These are phyloP conservation scores for Tremellales sp. DNA, from an alignment of 1,284 basidiomycete species.

Conservation along the genomic window DNA sequence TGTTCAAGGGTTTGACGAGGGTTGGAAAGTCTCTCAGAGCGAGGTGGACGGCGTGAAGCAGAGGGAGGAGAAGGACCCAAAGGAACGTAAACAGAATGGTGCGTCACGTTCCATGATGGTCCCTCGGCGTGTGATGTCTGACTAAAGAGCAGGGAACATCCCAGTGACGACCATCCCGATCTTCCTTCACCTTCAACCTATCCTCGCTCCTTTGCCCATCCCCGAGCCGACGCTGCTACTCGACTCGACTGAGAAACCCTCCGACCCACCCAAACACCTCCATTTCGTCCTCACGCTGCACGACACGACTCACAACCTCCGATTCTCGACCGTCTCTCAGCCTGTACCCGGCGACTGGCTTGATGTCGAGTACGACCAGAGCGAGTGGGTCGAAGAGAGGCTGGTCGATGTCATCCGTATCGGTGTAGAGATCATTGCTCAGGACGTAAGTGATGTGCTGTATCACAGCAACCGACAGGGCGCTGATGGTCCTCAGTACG, in stretches of 20 bases:
- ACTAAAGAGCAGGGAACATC: conserved; percentile 26
- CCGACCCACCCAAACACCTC: conserved; percentile 55
- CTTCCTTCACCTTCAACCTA: conserved; percentile 90
- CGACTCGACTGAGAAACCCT: conserved; percentile 24
- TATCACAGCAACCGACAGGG: no score
- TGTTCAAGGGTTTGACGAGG: conserved; percentile 77
- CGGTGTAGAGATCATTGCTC: conserved; percentile 77
- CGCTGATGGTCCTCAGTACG: conserved; percentile 27
- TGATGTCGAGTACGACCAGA: conserved; percentile 73
- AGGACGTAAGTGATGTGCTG: conserved; percentile 62
- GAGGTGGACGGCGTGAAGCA: conserved; percentile 27
- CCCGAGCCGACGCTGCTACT: conserved; percentile 36
- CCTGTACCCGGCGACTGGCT: conserved; percentile 76
- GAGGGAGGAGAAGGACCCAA: conserved; percentile 35
- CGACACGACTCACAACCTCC: conserved; percentile 74
- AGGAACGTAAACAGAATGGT: conserved; percentile 25
- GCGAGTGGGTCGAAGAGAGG: conserved; percentile 92
- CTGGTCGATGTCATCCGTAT: conserved; percentile 78
- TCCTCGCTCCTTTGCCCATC: conserved; percentile 59
- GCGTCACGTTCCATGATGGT: conserved; percentile 5
- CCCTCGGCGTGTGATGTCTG: background rate
- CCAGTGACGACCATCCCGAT: conserved; percentile 87
- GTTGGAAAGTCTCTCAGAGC: conserved; percentile 68
- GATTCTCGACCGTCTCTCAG: conserved; percentile 73
- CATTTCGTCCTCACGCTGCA: conserved; percentile 79